Evolutionary conservation across 2,329 filamentous ascomycete species (phyloP).

Genomic region (Penicillium sp.): DNA sequence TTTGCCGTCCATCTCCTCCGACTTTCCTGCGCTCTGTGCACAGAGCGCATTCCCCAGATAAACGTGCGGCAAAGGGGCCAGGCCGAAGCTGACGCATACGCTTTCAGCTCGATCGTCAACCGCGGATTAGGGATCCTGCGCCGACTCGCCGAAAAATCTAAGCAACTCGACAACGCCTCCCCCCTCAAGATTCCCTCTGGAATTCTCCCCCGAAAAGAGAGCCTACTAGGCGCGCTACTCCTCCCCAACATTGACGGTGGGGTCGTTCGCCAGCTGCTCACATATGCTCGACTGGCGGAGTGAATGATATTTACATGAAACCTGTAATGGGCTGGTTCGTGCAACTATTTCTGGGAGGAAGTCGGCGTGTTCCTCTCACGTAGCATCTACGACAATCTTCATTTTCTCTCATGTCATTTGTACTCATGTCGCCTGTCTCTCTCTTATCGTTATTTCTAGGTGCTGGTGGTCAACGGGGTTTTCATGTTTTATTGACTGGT

Average conservation of each 20-base stretch:
- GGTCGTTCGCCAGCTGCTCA: slow-evolving; percentile 65
- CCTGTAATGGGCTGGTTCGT: neutral
- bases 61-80: slow-evolving; percentile 37
- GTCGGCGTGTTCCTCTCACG: slow-evolving; percentile 2
- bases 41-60: slow-evolving; percentile 52
- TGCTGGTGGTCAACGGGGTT: slow-evolving; percentile 21
- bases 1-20: slow-evolving; percentile 77
- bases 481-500: slow-evolving; percentile 15
- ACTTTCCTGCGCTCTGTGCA: slow-evolving; percentile 68
- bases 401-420: slow-evolving; percentile 28
- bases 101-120: slow-evolving; percentile 56
- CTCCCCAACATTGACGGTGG: slow-evolving; percentile 61
- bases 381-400: slow-evolving; percentile 23
- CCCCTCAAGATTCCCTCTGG: slow-evolving; percentile 54
- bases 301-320: slow-evolving; percentile 20
- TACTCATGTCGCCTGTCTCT: slow-evolving; percentile 22
- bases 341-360: neutral
- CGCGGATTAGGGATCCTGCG: slow-evolving; percentile 66
- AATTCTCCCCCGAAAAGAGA: slow-evolving; percentile 64
- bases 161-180: slow-evolving; percentile 52
- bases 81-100: slow-evolving; percentile 42
- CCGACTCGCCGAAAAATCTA: slow-evolving; percentile 63
- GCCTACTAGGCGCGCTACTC: slow-evolving; percentile 62
- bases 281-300: slow-evolving; percentile 56
- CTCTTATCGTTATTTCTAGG: slow-evolving; percentile 15